These are phyloP conservation scores for Xylariales sp. DNA, from an alignment of 2,329 filamentous ascomycete species.

Conservation along the genomic window DNA sequence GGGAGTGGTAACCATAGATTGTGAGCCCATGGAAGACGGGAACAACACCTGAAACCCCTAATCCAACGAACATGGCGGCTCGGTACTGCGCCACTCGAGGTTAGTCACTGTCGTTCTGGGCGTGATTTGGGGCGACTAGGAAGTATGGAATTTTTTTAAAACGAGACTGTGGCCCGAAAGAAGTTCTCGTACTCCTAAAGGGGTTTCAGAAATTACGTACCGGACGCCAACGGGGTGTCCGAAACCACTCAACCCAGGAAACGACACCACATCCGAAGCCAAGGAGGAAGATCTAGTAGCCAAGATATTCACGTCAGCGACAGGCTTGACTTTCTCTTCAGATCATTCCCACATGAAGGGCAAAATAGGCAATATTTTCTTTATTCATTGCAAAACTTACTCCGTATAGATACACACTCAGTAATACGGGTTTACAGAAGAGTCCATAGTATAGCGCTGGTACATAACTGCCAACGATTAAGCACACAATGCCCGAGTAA, in stretches of 20 bases:
- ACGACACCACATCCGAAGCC: conserved; percentile 81
- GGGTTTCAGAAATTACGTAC: neutral
- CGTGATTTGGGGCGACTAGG: neutral
- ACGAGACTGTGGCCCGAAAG: neutral
- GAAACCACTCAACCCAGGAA: conserved; percentile 84
- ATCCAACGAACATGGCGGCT: conserved; percentile 87
- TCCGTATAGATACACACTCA: conserved; percentile 79
- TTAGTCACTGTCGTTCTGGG: neutral
- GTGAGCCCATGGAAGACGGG: conserved; percentile 82
- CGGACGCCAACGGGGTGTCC: conserved; percentile 84
- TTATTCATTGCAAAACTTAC: conserved; percentile 59
- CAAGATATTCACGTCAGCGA: conserved; percentile 19
- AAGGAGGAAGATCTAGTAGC: conserved; percentile 78
- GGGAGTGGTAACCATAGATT: conserved; percentile 72
- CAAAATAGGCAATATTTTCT: neutral
- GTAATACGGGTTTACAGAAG: conserved; percentile 73
- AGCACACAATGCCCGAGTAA: conserved; percentile 90
- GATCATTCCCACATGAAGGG: neutral
- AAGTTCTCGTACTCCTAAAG: neutral
- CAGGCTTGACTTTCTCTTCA: neutral
- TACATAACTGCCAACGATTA: conserved; percentile 93
- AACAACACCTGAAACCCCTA: conserved; percentile 85
- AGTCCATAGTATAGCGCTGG: conserved; percentile 91
- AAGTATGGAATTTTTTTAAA: neutral
- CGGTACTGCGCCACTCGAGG: conserved; percentile 64